Conservation (phyloP, 2,329 filamentous ascomycete species). For the Hypomyces perniciosus region DNA sequence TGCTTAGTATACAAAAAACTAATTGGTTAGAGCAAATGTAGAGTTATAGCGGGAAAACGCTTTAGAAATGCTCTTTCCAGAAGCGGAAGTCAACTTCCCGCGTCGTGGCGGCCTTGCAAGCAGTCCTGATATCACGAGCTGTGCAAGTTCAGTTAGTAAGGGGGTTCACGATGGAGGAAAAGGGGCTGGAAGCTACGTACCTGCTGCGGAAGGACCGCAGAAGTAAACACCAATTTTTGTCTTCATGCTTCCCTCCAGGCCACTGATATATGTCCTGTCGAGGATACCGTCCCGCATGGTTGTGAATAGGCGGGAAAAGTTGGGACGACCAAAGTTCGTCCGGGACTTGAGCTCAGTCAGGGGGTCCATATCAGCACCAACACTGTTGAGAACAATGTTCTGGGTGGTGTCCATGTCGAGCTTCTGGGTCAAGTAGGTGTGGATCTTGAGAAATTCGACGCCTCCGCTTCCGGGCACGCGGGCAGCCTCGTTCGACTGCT, state of each 20-base stretch:
- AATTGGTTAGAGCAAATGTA: background rate
- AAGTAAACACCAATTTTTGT: slow-evolving; percentile 97
- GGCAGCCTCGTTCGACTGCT: slow-evolving; percentile 68
- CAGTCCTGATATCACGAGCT: slow-evolving; percentile 79
- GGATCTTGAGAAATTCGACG: slow-evolving; percentile 88
- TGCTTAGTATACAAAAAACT: background rate
- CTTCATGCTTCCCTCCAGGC: slow-evolving; percentile 67
- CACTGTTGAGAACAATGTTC: slow-evolving; percentile 95
- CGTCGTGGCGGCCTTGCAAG: slow-evolving; percentile 65
- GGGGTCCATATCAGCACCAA: slow-evolving; percentile 81
- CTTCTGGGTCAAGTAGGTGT: slow-evolving; percentile 93
- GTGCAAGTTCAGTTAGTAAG: slow-evolving; percentile 30
- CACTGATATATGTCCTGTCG: slow-evolving; percentile 77
- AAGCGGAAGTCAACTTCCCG: slow-evolving; percentile 89
- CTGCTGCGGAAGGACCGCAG: slow-evolving; percentile 75
- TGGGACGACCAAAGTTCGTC: slow-evolving; percentile 91
- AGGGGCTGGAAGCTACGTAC: slow-evolving; percentile 32
- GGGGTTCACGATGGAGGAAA: background rate
- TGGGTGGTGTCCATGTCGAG: slow-evolving; percentile 88
- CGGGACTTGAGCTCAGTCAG: slow-evolving; percentile 83
- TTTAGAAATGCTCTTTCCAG: slow-evolving; percentile 91
- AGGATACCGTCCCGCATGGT: slow-evolving; percentile 85
- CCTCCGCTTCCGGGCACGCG: slow-evolving; percentile 61
- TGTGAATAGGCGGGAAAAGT: slow-evolving; percentile 74
- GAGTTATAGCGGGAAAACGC: background rate